Percentiles rank a stretch among this genome's conserved stretches.
These are phyloP conservation scores for Coemansia sp. DNA, from an alignment of 192 early-diverging fungal genomes.

Conservation along the genomic window DNA sequence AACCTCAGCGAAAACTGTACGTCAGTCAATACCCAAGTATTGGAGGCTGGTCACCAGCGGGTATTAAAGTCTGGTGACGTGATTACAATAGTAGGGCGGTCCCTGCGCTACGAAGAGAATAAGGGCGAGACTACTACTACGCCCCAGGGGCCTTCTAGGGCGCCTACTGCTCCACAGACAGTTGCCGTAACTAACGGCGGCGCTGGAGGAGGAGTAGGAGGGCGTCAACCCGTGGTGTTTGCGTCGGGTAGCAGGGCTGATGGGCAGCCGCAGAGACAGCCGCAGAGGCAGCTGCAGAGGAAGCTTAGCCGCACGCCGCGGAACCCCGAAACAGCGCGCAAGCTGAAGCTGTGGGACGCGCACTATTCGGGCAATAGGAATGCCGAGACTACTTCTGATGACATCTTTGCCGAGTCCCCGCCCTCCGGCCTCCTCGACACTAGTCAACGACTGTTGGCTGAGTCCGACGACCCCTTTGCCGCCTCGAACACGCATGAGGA, in stretches of 20 bases:
- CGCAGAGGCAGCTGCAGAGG: conserved; percentile 13
- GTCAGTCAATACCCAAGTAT: conserved; percentile 17
- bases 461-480: conserved; percentile 10
- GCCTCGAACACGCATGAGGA: background rate
- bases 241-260: background rate
- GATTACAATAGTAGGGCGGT: conserved; percentile 47
- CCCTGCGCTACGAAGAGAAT: conserved; percentile 40
- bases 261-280: background rate
- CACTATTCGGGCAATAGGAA: conserved; percentile 22
- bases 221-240: background rate
- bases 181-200: background rate
- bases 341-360: conserved; percentile 42
- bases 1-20: conserved; percentile 46
- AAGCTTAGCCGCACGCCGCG: conserved; percentile 6
- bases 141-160: background rate
- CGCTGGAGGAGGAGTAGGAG: no score
- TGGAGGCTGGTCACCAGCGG: conserved; percentile 23
- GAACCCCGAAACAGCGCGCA: conserved; percentile 25
- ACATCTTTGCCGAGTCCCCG: conserved; percentile 30
- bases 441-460: background rate
- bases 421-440: conserved; percentile 12
- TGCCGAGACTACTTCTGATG: conserved; percentile 9
- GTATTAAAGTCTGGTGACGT: conserved; percentile 29
- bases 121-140: background rate
- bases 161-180: background rate